Evolutionary conservation across 2,329 filamentous ascomycete genomes (phyloP), one percentile per base, ranked within the genome.

Genomic region (Botrytis porri): DNA sequence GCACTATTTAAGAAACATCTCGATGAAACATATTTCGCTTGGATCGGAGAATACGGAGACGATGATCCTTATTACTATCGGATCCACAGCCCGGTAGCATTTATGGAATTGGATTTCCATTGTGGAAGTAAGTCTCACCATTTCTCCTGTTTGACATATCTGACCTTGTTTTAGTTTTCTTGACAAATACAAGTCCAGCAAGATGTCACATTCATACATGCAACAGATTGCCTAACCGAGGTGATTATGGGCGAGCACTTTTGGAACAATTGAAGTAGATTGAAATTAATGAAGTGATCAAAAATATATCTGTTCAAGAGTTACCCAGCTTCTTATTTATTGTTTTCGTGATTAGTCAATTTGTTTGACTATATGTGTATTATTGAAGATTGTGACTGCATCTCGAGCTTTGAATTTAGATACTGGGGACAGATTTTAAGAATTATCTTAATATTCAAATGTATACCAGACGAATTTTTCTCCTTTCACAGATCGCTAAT

Each of bases 151-250:
- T 32, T 66, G n/a, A n/a, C 7, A 48, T 25, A 45, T 48, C 70
- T 76, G 39, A 75, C 29, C 67, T 14, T 3, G n/a, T 20, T 37
- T 43, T 29, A 76, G 92, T 95, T 0, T 95, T 94, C 77, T 81
- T 95, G 78, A 89, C 86, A 1, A 95, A 95, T 79, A 84, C 85
- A 67, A 88, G 92, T 81, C 92, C 92, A 0, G 89, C 89, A 45
- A 93, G 92, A 81, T 95, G 93, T 77, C 93, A 95, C 77, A 92
- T 93, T 35, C 93, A 95, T 80, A 95, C 92, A 0, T 82, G 93
- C 70, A 82, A 93, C 75, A 82, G 93, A 51, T 90, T 88, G 45
- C 93, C 93, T 0, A 95, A 95, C 80, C 88, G 83, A 0, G 93
- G 92, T 0, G 93, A 95, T 79, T 95, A 95, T 80, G 92, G 93